These are phyloP conservation scores for Crinitomyces ghanaensis DNA, from an alignment of 805 yeast species.

Conservation along the genomic window DNA sequence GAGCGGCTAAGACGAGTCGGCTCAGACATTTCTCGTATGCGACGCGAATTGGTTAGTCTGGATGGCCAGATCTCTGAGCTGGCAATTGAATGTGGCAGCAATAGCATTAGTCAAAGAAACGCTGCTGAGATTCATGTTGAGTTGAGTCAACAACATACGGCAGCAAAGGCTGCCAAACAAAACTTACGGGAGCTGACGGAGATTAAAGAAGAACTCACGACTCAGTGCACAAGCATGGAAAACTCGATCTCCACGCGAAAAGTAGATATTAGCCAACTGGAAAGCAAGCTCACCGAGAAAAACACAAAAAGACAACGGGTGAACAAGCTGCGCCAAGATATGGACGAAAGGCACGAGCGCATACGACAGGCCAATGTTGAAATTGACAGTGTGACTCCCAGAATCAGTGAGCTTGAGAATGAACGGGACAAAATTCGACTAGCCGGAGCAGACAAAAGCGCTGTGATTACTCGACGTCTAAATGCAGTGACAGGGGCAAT, in stretches of 20 bases:
- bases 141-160: conserved; percentile 27
- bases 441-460: conserved; percentile 10
- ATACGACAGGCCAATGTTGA: conserved; percentile 7
- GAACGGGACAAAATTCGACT: conserved; percentile 5
- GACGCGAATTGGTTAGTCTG: conserved; percentile 20
- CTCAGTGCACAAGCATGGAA: conserved; percentile 37
- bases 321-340: conserved; percentile 3
- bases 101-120: conserved; percentile 9
- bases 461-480: conserved; percentile 2
- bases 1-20: conserved; percentile 23
- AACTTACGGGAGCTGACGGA: conserved; percentile 27
- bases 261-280: conserved; percentile 41
- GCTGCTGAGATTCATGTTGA: conserved; percentile 13
- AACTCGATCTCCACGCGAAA: conserved; percentile 41
- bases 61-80: conserved; percentile 16
- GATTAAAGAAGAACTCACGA: conserved; percentile 34
- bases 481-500: too few relatives aligned
- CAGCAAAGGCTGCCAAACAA: conserved; percentile 33
- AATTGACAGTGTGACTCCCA: conserved; percentile 6
- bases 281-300: conserved; percentile 39
- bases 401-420: conserved; percentile 7
- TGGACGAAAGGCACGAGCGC: conserved; percentile 4
- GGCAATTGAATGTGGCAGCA: conserved; percentile 19
- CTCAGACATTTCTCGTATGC: conserved; percentile 19
- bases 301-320: conserved; percentile 19